phyloP scores from a whole-genome alignment of 208 protist species.

The Chromosphaera perkinsii region DNA sequence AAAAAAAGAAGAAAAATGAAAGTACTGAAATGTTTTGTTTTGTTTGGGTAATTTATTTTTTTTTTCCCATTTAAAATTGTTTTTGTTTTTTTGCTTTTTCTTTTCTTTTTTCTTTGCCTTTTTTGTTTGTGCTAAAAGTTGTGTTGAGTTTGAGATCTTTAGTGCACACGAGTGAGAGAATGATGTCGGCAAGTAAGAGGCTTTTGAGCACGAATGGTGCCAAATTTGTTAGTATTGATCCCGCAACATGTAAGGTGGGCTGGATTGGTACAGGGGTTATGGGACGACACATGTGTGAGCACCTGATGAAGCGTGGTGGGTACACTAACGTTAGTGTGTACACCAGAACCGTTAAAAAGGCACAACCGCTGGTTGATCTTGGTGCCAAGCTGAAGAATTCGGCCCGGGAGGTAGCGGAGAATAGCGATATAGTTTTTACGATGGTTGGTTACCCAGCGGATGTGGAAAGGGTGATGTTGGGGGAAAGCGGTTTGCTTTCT shows the following conservation, averaged over 20 bases:
- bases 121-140: background rate
- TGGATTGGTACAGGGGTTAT: slow-evolving; percentile 10
- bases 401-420: slow-evolving; percentile 1
- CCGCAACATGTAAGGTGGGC: background rate
- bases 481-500: slow-evolving; percentile 62
- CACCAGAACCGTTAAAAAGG: background rate
- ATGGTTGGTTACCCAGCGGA: slow-evolving; percentile 5
- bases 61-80: background rate
- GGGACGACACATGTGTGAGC: slow-evolving; percentile 1
- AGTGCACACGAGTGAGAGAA: background rate
- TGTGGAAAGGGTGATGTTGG: slow-evolving; percentile 15
- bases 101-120: no score
- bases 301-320: background rate
- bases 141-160: background rate
- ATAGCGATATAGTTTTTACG: slow-evolving; percentile 5
- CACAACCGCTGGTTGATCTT: background rate
- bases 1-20: background rate
- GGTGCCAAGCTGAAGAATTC: background rate
- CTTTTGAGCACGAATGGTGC: background rate
- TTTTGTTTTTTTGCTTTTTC: no score
- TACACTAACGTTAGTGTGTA: background rate
- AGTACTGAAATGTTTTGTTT: background rate
- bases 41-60: background rate
- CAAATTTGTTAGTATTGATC: background rate
- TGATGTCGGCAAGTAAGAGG: background rate